Base-by-base conservation (phyloP, 306 rosid genomes). In the Aeschynomene evenia region DNA sequence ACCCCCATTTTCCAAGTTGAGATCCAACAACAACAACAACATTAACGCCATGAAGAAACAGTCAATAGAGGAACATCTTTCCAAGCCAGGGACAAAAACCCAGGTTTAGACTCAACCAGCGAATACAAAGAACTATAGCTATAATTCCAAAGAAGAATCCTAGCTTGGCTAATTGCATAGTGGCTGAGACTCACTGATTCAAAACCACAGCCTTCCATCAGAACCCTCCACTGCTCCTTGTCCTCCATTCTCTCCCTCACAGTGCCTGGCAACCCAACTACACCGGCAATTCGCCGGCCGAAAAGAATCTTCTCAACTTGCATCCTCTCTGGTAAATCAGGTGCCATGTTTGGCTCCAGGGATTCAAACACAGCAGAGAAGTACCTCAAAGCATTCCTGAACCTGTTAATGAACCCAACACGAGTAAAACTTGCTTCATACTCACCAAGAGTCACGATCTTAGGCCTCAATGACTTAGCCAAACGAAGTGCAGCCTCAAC, bases 41-140 rank as follows among this genome's bases (percentile, higher is more conserved):
- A 70, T 85, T 77, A 94, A 74, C 88, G 97, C 98, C 98, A 94
- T 0, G 97, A 88, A 33, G 98, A 94, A 55, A 94, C 88, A 34
- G 96, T 94, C 72, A 94, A 72, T 0, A 94, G 67, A 22, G 95
- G 95, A 20, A 88, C 92, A 28, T 87, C 87, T 3, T 85, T 90
- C 98, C 97, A 94, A 2, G 97, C 96, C 69, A 94, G 72, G 26
- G 96, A 84, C 63, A 94, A 81, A 80, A 94, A 94, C 62, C 88
- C 96, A 0, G 97, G 96, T 12, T 63, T 52, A 28, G 95, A 90
- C 65, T 94, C 98, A 28, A 72, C 63, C 2, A 94, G 76, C 1
- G 91, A 82, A 78, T 83, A 90, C 55, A 69, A 49, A 63, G 85
- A 19, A 50, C 89, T 87, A 51, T 86, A 87, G 31, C 86, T 73